phyloP scores from a whole-genome alignment of 2,329 filamentous ascomycete species.

The Fusarium liriodendri region DNA sequence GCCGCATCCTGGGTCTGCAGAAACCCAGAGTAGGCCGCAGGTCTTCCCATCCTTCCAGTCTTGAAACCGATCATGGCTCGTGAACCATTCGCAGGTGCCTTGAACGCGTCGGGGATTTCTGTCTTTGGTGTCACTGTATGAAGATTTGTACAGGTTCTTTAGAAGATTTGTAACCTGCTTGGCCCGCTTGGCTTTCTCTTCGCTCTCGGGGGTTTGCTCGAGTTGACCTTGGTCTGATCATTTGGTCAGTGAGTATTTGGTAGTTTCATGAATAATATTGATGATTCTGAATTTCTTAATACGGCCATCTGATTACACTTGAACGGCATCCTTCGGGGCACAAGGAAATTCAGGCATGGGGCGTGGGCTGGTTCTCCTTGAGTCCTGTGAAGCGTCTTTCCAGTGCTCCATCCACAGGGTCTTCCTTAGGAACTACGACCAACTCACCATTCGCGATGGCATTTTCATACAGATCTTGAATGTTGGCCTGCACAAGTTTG shows the following conservation, averaged over 20 bases:
- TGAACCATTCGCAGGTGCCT: conserved; percentile 31
- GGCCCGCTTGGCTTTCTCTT: too few species aligned
- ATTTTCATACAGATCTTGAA: neutral
- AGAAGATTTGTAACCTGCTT: neutral
- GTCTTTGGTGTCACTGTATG: conserved; percentile 2
- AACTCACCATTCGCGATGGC: neutral
- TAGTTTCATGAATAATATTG: neutral
- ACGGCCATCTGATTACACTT: neutral
- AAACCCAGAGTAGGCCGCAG: conserved; percentile 41
- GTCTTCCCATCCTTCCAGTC: conserved; percentile 2
- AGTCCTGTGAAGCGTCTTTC: neutral
- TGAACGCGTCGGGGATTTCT: conserved; percentile 7
- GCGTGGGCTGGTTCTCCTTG: neutral
- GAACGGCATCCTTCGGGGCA: neutral
- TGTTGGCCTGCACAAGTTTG: neutral
- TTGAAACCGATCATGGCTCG: neutral
- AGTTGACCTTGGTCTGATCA: neutral
- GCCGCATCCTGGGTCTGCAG: conserved; percentile 57
- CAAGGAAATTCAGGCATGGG: neutral
- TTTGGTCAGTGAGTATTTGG: neutral
- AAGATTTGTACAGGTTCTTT: neutral
- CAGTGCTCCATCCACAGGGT: neutral
- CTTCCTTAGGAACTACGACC: neutral
- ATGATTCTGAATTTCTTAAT: neutral
- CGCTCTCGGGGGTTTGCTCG: too few species aligned